These are phyloP conservation scores for Aspergillus glaucus DNA, from an alignment of 2,329 filamentous ascomycete genomes.

Conservation along the genomic window DNA sequence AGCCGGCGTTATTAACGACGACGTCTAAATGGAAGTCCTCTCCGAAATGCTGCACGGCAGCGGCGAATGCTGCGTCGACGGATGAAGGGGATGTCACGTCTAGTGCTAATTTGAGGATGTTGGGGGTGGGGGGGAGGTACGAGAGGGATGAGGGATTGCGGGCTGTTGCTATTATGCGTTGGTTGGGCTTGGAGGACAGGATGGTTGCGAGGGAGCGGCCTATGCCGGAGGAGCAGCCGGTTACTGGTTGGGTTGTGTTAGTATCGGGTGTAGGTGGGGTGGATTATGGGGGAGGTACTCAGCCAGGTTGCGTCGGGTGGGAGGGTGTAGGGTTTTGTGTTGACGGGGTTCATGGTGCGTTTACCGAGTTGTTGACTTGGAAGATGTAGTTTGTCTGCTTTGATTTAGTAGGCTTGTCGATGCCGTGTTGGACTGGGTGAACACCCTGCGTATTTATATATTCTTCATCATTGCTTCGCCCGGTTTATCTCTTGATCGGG, in stretches of 20 bases:
- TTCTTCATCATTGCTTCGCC: too few relatives aligned
- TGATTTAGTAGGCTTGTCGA: too few relatives aligned
- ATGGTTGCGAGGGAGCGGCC: slow-evolving; percentile 35
- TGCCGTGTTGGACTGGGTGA: too few relatives aligned
- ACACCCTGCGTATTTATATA: too few relatives aligned
- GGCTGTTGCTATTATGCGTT: slow-evolving; percentile 45
- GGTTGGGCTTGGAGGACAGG: slow-evolving; percentile 31
- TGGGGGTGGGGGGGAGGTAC: slow-evolving; percentile 32
- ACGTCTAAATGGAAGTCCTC: slow-evolving; percentile 23
- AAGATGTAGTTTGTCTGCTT: too few relatives aligned
- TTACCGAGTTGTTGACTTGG: too few relatives aligned
- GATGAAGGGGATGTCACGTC: slow-evolving; percentile 42
- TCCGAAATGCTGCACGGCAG: slow-evolving; percentile 29
- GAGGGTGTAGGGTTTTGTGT: background rate
- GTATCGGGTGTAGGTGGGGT: background rate
- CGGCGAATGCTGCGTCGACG: slow-evolving; percentile 31
- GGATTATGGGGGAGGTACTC: slow-evolving; percentile 20
- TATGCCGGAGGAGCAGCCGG: slow-evolving; percentile 47
- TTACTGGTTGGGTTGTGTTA: slow-evolving; percentile 30
- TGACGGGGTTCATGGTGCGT: background rate
- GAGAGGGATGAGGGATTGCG: slow-evolving; percentile 39
- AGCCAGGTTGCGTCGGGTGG: slow-evolving; percentile 31
- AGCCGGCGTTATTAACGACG: slow-evolving; percentile 18
- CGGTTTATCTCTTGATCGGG: too few relatives aligned
- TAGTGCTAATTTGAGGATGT: slow-evolving; percentile 42